Conservation (phyloP, 225 moss, liverwort and hornwort species). For the Pseudoscleropodium purum region DNA sequence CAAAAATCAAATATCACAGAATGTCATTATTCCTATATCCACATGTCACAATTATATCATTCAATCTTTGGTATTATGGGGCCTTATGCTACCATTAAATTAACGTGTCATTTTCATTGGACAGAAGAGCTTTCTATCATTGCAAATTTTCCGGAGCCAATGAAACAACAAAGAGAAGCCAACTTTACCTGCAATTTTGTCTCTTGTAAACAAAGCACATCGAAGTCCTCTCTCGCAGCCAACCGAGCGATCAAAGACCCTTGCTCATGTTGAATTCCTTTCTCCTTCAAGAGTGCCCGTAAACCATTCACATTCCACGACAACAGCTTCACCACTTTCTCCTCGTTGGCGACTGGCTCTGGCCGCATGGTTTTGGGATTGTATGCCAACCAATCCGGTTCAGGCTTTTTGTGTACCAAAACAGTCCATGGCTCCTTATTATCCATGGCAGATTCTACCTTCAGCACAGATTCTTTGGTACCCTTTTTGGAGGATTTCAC, state of each 20-base stretch:
- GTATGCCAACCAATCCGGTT: slow-evolving; percentile 63
- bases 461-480: slow-evolving; percentile 6
- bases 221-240: slow-evolving; percentile 50
- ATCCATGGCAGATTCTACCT: neutral
- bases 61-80: neutral
- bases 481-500: neutral
- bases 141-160: too few relatives aligned
- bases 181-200: slow-evolving; percentile 76
- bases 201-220: slow-evolving; percentile 67
- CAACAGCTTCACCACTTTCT: slow-evolving; percentile 56
- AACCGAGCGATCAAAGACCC: slow-evolving; percentile 51
- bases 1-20: neutral
- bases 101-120: neutral
- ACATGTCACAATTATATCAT: neutral
- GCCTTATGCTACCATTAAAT: neutral
- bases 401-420: slow-evolving; percentile 66
- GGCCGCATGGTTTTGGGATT: slow-evolving; percentile 75
- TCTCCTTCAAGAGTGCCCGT: slow-evolving; percentile 76
- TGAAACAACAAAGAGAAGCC: neutral
- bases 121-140: neutral
- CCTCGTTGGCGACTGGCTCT: slow-evolving; percentile 8
- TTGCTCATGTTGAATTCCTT: slow-evolving; percentile 57
- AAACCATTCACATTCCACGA: slow-evolving; percentile 99
- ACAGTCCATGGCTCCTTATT: slow-evolving; percentile 58
- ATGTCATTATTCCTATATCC: neutral